Conservation (phyloP, 305 asterid species). For the Euphrasia arctica region DNA sequence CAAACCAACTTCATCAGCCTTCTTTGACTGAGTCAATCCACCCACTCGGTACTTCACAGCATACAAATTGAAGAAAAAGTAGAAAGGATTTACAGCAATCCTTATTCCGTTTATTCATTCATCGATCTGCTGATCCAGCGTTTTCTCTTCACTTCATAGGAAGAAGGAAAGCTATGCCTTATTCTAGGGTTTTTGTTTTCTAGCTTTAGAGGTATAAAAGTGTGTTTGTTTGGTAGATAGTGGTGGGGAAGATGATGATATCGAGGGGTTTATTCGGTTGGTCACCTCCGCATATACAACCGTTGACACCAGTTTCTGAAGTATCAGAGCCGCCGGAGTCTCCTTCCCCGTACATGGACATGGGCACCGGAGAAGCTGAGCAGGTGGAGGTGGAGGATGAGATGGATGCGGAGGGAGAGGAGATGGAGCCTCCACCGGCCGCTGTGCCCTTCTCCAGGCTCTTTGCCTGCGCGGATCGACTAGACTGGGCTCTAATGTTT, state of each 20-base stretch:
- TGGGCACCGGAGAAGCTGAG: conserved; percentile 58
- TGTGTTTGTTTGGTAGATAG: conserved; percentile 15
- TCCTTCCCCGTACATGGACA: conserved; percentile 90
- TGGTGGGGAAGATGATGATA: conserved; percentile 68
- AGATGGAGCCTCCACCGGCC: conserved; percentile 97
- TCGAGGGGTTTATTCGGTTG: conserved; percentile 98
- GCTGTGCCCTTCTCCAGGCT: conserved; percentile 93
- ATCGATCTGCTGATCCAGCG: conserved; percentile 28
- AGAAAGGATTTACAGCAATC: neutral
- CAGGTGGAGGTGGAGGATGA: conserved; percentile 87
- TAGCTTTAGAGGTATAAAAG: neutral
- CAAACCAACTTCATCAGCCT: conserved; percentile 33
- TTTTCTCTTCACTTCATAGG: conserved; percentile 20
- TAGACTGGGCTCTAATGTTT: conserved; percentile 90
- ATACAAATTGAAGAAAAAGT: neutral
- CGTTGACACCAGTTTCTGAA: conserved; percentile 97
- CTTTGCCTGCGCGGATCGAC: conserved; percentile 86
- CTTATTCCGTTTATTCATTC: neutral
- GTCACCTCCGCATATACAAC: conserved; percentile 99
- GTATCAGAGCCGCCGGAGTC: conserved; percentile 99
- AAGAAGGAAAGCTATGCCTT: conserved; percentile 14
- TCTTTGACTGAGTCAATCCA: conserved; percentile 34
- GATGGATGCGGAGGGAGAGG: conserved; percentile 84
- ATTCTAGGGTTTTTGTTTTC: conserved; percentile 35
- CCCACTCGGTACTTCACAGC: conserved; percentile 12